Percentiles rank a stretch among this genome's conserved stretches.
These are phyloP conservation scores for Chalara sp. DNA, from an alignment of 2,329 filamentous ascomycete genomes.

Conservation along the genomic window DNA sequence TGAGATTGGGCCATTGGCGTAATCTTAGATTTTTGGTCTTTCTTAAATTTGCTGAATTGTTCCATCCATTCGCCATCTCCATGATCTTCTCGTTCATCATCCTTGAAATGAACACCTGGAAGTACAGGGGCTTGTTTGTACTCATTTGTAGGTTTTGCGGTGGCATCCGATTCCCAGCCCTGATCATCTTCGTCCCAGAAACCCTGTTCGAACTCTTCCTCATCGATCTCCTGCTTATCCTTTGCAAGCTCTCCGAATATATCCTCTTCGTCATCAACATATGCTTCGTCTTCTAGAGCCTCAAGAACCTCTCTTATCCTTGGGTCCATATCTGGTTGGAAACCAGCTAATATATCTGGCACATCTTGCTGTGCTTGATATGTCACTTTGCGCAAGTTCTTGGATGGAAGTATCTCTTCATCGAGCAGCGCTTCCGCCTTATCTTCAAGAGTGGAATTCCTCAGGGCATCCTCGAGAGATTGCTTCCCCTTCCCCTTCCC, in stretches of 20 bases:
- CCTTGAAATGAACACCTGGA: conserved; percentile 36
- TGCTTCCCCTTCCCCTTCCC: conserved; percentile 60
- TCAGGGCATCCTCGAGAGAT: conserved; percentile 76
- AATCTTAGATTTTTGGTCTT: conserved; percentile 54
- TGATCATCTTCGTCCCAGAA: conserved; percentile 57
- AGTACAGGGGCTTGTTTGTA: conserved; percentile 34
- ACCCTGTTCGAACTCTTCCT: conserved; percentile 69
- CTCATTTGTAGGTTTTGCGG: conserved; percentile 64
- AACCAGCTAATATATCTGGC: conserved; percentile 84
- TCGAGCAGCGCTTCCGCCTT: conserved; percentile 55
- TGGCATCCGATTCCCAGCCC: conserved; percentile 93
- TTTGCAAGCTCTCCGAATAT: conserved; percentile 70
- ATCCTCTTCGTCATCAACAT: conserved; percentile 78
- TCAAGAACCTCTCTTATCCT: conserved; percentile 84
- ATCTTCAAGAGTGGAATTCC: conserved; percentile 50
- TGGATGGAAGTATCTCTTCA: conserved; percentile 69
- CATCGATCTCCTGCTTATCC: conserved; percentile 67
- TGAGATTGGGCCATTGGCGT: conserved; percentile 37
- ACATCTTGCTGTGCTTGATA: conserved; percentile 93
- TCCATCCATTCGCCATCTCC: conserved; percentile 79
- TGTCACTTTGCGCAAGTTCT: conserved; percentile 67
- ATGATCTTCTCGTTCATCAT: conserved; percentile 50
- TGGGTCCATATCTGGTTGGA: conserved; percentile 97
- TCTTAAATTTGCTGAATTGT: conserved; percentile 93
- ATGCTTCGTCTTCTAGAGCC: conserved; percentile 91